A percentile compares a stretch with the other conserved stretches of the same genome.
Evolutionary conservation across 164 flowering plant species (phyloP).

Genomic region (Berberis vulgaris): DNA sequence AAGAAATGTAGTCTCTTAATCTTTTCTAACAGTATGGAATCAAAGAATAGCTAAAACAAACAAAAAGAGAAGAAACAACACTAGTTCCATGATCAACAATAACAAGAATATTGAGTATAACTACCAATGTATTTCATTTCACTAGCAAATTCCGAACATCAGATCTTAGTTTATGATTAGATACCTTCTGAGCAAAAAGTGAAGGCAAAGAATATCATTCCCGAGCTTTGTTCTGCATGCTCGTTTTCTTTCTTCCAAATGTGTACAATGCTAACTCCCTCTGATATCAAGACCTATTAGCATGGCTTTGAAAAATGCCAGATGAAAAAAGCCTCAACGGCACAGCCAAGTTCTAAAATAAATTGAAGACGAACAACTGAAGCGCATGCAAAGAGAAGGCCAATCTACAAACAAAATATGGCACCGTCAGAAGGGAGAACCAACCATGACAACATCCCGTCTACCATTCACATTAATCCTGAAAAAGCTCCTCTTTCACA

Average conservation of each 20-base stretch:
- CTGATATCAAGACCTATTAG: conserved; percentile 5
- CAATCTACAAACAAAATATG: conserved; percentile 1
- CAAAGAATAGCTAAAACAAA: no score
- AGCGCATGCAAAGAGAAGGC: neutral
- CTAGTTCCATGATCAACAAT: neutral
- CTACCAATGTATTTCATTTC: conserved; percentile 5
- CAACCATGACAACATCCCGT: conserved; percentile 10
- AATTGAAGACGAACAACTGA: neutral
- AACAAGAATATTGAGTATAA: neutral
- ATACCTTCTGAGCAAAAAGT: conserved; percentile 26
- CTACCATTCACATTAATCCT: conserved; percentile 19
- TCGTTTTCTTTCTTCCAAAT: conserved; percentile 14
- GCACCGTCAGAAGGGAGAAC: neutral
- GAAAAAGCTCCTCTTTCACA: conserved; percentile 29
- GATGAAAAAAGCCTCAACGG: neutral
- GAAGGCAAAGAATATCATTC: conserved; percentile 26
- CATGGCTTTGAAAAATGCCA: neutral
- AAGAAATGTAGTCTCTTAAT: no score
- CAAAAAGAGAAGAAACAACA: neutral
- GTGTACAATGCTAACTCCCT: conserved; percentile 13
- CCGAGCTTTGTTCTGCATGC: conserved; percentile 13
- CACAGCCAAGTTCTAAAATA: neutral
- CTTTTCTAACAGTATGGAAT: no score
- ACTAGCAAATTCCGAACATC: conserved; percentile 8
- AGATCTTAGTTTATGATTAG: conserved; percentile 17